Evolutionary conservation across 495 filamentous ascomycete genomes (phyloP), one percentile per base, ranked within the genome.

Genomic region (Bacidia gigantensis): DNA sequence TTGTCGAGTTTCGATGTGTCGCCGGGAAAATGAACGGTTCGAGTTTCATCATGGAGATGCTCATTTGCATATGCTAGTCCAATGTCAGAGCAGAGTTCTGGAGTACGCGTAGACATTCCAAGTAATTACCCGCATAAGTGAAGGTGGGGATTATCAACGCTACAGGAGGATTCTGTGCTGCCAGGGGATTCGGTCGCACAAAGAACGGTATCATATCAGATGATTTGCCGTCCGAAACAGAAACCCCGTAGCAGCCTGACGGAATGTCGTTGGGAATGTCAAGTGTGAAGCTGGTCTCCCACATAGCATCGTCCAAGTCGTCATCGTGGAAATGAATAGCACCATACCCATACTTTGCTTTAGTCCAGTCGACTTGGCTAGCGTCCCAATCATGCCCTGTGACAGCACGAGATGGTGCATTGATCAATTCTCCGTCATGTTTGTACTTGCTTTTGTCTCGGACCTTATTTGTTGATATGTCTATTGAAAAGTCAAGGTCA

Each of bases 11-110:
- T 49, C 2, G 29, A 24, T 9, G 47, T 50, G 26, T 55, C 59
- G 44, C 56, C 59, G 0, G 51, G 54, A 20, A 58, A 57, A 32
- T 58, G 45, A 18, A 57, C 56, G n/a, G 35, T 42, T 26, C 58
- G 26, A n/a, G 24, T 53, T 17, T 50, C 38, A 23, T 64, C 62
- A 35, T 59, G 58, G 47, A 64, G 61, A 12, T 53, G 58, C 20
- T 64, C 62, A 40, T 64, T 64, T 9, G 62, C 62, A 49, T 64
- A 64, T 1, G 60, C 62, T 29, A n/a, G 54, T 47, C 17, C 3
- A 11, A 29, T 29, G 23, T 53, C 29, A 26, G 18, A 46, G 22
- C 42, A 11, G 1, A 26, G 11, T 1, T 23, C 20, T 17, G 20
- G 5, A 44, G 14, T 32, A 41, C 0, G 38, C 24, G 1, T 17